Conservation (phyloP, 1,284 basidiomycete species). For the Moniliella sp. region DNA sequence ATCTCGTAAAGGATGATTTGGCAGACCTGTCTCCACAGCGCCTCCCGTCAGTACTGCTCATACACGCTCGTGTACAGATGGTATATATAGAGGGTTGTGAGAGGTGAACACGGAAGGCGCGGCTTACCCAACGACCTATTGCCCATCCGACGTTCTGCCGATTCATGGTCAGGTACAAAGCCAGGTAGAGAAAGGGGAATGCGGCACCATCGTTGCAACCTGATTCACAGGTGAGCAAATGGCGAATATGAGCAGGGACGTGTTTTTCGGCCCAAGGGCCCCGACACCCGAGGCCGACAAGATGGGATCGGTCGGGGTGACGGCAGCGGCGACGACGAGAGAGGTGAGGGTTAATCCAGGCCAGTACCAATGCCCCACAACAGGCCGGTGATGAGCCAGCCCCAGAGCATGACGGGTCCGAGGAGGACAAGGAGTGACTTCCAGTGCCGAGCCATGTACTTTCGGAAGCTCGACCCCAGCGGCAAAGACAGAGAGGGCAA, state of each 20-base stretch:
- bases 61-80: background rate
- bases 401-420: conserved; percentile 65
- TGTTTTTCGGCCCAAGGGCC: conserved; percentile 97
- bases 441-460: conserved; percentile 75
- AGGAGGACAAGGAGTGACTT: conserved; percentile 64
- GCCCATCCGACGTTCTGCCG: conserved; percentile 45
- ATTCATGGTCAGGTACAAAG: conserved; percentile 63
- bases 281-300: conserved; percentile 51
- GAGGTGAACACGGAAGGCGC: background rate
- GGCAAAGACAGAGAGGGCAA: conserved; percentile 90
- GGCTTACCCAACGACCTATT: conserved; percentile 32
- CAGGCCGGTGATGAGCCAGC: conserved; percentile 59
- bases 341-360: conserved; percentile 15
- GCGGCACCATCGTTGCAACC: conserved; percentile 54
- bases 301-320: conserved; percentile 81
- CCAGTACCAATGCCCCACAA: conserved; percentile 20
- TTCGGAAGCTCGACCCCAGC: conserved; percentile 52
- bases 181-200: conserved; percentile 83
- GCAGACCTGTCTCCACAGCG: conserved; percentile 13
- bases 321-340: conserved; percentile 70
- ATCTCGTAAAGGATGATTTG: conserved; percentile 50
- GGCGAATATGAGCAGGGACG: conserved; percentile 79
- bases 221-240: conserved; percentile 74
- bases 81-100: background rate
- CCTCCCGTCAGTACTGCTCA: conserved; percentile 4